Evolutionary conservation across 257 asterid genomes (phyloP).

Genomic region (Solanum verrucosum): DNA sequence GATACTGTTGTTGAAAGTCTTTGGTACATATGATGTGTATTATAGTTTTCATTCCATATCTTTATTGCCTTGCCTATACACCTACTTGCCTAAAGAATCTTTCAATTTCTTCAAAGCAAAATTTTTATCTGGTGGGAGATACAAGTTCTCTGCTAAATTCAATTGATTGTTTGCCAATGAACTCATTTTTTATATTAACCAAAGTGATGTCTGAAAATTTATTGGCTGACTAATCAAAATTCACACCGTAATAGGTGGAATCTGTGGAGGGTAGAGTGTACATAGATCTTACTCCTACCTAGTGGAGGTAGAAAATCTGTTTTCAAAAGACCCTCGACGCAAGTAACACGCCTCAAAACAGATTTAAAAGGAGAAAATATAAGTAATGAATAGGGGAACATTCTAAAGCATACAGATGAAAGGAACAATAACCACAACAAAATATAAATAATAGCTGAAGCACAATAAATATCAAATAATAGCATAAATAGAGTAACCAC

Average conservation of each 20-base stretch:
- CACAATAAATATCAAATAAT: too few species aligned
- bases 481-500: too few species aligned
- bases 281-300: neutral
- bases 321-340: rapidly evolving
- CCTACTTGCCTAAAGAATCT: neutral
- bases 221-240: neutral
- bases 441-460: neutral
- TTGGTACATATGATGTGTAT: constrained; percentile 3
- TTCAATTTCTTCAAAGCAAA: neutral
- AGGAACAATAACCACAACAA: neutral
- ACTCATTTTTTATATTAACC: neutral
- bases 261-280: neutral
- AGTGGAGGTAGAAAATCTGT: neutral
- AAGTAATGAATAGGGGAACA: neutral
- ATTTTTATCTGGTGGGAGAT: neutral
- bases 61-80: neutral
- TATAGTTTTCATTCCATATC: neutral
- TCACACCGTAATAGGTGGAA: neutral
- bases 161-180: neutral
- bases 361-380: neutral
- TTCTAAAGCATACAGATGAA: neutral
- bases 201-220: neutral
- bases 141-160: neutral
- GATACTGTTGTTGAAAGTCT: neutral
- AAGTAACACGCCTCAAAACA: too few species aligned